Percentiles rank a stretch among this genome's conserved stretches.
These are phyloP conservation scores for Carallia pectinifolia DNA, from an alignment of 345 rosid species.

Conservation along the genomic window DNA sequence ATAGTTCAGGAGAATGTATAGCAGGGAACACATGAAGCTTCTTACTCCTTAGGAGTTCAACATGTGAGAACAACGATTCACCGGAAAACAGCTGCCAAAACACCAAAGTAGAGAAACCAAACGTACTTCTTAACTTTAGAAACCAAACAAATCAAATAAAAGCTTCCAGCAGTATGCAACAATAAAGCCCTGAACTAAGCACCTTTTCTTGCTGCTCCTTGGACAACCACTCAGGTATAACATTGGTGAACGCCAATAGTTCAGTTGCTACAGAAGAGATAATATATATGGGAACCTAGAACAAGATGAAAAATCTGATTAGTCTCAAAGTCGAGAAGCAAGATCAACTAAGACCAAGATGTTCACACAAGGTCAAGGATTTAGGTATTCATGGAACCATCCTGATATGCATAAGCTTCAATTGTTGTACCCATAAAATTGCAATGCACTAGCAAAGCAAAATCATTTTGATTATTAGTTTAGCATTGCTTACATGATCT, in stretches of 20 bases:
- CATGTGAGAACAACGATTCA: conserved; percentile 66
- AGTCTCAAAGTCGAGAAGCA: background rate
- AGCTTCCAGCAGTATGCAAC: background rate
- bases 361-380: background rate
- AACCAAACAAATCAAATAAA: background rate
- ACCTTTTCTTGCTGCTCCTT: conserved; percentile 77
- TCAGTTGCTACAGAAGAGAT: conserved; percentile 80
- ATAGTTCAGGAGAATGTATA: conserved; percentile 62
- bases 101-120: conserved; percentile 24
- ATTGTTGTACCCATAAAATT: background rate
- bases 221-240: conserved; percentile 87
- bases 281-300: conserved; percentile 75
- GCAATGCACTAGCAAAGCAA: background rate
- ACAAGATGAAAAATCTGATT: conserved; percentile 4
- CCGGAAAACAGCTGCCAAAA: conserved; percentile 74
- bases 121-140: background rate
- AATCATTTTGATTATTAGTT: background rate
- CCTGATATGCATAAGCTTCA: background rate
- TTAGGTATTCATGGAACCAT: background rate
- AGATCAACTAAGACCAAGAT: background rate
- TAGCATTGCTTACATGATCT: background rate
- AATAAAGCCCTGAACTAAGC: conserved; percentile 20
- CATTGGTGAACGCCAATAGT: conserved; percentile 62
- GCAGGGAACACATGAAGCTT: conserved; percentile 68
- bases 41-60: conserved; percentile 51